A percentile compares a stretch with the other conserved stretches of the same genome.
phyloP scores from a whole-genome alignment of 768 basidiomycete genomes.

The Megacollybia marginata region DNA sequence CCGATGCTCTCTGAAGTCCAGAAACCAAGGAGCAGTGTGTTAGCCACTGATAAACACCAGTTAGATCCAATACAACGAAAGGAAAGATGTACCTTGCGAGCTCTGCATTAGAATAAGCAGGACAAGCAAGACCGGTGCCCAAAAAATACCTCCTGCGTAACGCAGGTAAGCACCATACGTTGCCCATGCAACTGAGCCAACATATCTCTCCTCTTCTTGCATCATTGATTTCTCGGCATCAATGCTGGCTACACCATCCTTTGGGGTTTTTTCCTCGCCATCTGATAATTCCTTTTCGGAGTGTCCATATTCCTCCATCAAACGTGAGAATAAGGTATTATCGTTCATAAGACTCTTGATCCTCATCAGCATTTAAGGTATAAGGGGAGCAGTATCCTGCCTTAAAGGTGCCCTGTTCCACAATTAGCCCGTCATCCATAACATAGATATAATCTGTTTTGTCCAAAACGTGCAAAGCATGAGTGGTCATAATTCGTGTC shows the following conservation, averaged over 20 bases:
- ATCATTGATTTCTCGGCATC: slow-evolving; percentile 18
- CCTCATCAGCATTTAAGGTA: neutral
- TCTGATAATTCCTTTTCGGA: slow-evolving; percentile 19
- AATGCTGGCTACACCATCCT: slow-evolving; percentile 16
- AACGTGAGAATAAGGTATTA: slow-evolving; percentile 35
- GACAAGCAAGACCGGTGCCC: slow-evolving; percentile 36
- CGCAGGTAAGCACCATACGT: slow-evolving; percentile 43
- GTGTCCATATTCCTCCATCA: slow-evolving; percentile 53
- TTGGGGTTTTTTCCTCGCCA: slow-evolving; percentile 1
- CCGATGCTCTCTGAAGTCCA: slow-evolving; percentile 55
- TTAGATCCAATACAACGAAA: too few relatives aligned
- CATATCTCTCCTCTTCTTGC: slow-evolving; percentile 51
- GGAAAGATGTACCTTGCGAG: slow-evolving; percentile 31
- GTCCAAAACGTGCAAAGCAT: slow-evolving; percentile 50
- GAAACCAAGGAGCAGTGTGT: slow-evolving; percentile 64
- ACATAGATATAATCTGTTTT: slow-evolving; percentile 59
- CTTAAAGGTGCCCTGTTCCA: slow-evolving; percentile 55
- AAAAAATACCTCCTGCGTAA: slow-evolving; percentile 40
- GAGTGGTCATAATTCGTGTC: slow-evolving; percentile 58
- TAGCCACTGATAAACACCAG: slow-evolving; percentile 35
- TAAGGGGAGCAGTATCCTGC: slow-evolving; percentile 21
- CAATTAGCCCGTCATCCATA: slow-evolving; percentile 50
- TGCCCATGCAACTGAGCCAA: slow-evolving; percentile 42
- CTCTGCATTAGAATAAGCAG: slow-evolving; percentile 41
- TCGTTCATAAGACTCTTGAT: slow-evolving; percentile 36